Base-by-base conservation (phyloP, 1,284 basidiomycete genomes). In the Psilocybe mexicana region DNA sequence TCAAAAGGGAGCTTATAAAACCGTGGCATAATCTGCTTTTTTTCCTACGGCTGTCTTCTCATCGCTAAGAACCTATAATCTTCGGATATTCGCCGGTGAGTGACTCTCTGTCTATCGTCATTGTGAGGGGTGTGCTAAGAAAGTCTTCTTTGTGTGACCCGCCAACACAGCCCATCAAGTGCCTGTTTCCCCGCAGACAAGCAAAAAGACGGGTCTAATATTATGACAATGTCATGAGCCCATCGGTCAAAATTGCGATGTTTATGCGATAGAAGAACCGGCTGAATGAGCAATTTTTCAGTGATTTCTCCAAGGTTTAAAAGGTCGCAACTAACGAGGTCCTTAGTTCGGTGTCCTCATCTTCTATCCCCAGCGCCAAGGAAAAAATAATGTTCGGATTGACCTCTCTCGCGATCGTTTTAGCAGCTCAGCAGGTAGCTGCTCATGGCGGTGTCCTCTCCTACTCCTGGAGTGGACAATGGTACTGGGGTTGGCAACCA, bases 391-490 rank as follows among this genome's bases (percentile, higher is more conserved):
- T 69, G 68, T 58, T 68, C 52, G 60, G 58, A 52, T 45, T 68
- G 43, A 56, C 58, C 47, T 59, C 69, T 57, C 61, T 70, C 48
- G 67, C 66, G 57, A 57, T 74, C 38, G 66, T 66, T 25, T 60
- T 72, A 26, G 52, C 65, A 43, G 68, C 69, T 24, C 63, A 63
- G 45, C 56, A 57, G 11, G 75, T 63, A 3, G 58, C 70, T 30
- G 76, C 75, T 4, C 83, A 85, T 67, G 83, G 83, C 58, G 83
- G 83, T 67, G 83, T 85, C 28, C 69, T 84, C 42, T 67, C 76
- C 36, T 84, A 84, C 71, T 68, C 71, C 36, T 80, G 76, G 63
- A 76, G 65, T 35, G 79, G 79, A 2, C 71, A 73, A 38, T 78
- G 72, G 74, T 84, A 82, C 73, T 67, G 74, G 44, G 82, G 82